Evolutionary conservation across 441 rosid genomes (phyloP), one percentile per base, ranked within the genome.

Genomic region (Breynia disticha): DNA sequence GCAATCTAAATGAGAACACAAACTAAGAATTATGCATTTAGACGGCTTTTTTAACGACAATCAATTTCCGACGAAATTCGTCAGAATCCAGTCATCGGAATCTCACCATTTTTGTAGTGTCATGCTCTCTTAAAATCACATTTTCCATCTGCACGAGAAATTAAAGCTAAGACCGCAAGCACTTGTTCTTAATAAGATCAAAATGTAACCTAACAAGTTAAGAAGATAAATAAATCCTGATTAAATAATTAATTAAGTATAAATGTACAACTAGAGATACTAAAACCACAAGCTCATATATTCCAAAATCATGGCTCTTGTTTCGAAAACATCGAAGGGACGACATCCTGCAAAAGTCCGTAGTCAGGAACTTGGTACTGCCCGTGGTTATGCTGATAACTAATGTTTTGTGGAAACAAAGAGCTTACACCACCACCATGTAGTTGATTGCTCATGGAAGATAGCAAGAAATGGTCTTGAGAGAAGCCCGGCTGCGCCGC

Each of bases 261-360:
- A n/a, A n/a, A 69, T 59, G 50, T 63, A 48, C 69, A 71, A 42
- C 28, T 17, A 21, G 45, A 42, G 17, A 19, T 12, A 41, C 4
- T 13, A 10, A 10, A n/a, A 41, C 13, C 44, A 41, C 15, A 41
- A 15, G 15, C 35, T 28, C 35, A 1, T 28, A 28, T 28, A 28
- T 28, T 28, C 8, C 4, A 20, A 2, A 3, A 14, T 84, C 76
- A 81, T 7, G 86, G 79, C 62, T 80, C 87, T 15, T 70, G 83
- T 63, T 84, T 82, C 56, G 69, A 61, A 58, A 80, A 76, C 76
- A 77, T 63, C 39, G 95, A 75, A 52, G 93, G 97, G 60, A 84
- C 73, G 16, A 88, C 66, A 71, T 89, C 97, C 53, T 89, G 95
- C 64, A 89, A 55, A 52, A 89, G 87, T 44, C 95, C 97, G 64